Conservation (phyloP, 2,329 filamentous ascomycete species). For the Calonectria pteridis region DNA sequence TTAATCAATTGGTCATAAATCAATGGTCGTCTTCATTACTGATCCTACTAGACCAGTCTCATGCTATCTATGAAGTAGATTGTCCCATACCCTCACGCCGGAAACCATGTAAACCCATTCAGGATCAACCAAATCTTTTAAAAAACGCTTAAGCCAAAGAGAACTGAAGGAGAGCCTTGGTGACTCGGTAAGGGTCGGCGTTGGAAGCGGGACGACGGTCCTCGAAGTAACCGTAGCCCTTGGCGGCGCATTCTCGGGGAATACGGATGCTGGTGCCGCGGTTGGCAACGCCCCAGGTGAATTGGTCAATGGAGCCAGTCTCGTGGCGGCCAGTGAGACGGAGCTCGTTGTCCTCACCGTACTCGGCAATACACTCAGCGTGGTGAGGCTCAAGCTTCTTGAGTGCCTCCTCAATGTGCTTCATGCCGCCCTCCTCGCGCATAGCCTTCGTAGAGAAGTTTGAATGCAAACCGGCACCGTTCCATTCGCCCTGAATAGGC, state of each 20-base stretch:
- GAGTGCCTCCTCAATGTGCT: constrained; percentile 88
- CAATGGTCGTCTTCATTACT: constrained; percentile 29
- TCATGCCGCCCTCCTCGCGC: constrained; percentile 93
- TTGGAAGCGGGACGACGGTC: constrained; percentile 87
- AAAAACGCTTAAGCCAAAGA: constrained; percentile 33
- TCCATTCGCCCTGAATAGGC: constrained; percentile 93
- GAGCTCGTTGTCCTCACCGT: constrained; percentile 94
- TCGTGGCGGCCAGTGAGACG: constrained; percentile 95
- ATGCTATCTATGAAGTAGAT: constrained; percentile 33
- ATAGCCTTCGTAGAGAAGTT: constrained; percentile 94
- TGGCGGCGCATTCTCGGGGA: constrained; percentile 84
- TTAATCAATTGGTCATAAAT: constrained; percentile 19
- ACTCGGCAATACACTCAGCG: constrained; percentile 89
- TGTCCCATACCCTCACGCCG: constrained; percentile 32
- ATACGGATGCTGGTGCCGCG: constrained; percentile 95
- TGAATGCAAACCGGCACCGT: constrained; percentile 92
- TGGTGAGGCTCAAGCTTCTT: constrained; percentile 86
- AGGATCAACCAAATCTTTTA: constrained; percentile 21
- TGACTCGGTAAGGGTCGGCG: constrained; percentile 86
- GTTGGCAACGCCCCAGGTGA: constrained; percentile 92
- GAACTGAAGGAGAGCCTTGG: constrained; percentile 72
- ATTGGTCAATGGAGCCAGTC: constrained; percentile 93
- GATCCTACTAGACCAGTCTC: constrained; percentile 26
- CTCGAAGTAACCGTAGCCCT: constrained; percentile 96
- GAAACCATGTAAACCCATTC: constrained; percentile 28